Evolutionary conservation across 768 basidiomycete genomes (phyloP).

Genomic region (Tricholoma saponaceum): DNA sequence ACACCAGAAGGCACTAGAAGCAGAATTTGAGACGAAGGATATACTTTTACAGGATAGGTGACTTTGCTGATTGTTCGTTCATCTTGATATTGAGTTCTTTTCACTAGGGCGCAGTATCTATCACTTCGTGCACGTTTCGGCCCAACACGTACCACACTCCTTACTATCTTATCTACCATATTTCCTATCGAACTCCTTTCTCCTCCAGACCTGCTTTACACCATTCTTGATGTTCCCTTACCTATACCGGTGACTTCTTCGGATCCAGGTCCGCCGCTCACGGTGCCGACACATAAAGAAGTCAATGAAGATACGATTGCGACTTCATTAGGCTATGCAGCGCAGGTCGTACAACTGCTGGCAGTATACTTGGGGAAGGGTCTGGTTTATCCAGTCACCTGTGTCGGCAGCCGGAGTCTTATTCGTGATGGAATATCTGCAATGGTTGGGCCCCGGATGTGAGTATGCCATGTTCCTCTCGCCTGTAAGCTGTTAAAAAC

Average conservation of each 20-base stretch:
- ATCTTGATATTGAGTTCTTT: conserved; percentile 10
- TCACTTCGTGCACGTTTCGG: conserved; percentile 46
- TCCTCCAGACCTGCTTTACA: conserved; percentile 82
- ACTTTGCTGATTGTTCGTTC: neutral
- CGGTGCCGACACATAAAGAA: conserved; percentile 57
- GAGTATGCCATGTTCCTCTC: conserved; percentile 25
- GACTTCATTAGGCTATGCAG: conserved; percentile 87
- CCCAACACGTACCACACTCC: conserved; percentile 55
- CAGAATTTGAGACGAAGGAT: conserved; percentile 23
- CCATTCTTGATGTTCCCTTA: conserved; percentile 83
- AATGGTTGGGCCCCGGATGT: conserved; percentile 96
- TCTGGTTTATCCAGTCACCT: conserved; percentile 87
- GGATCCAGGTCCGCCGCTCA: conserved; percentile 82
- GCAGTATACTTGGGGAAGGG: conserved; percentile 73
- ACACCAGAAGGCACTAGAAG: conserved; percentile 26
- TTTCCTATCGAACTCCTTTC: conserved; percentile 89
- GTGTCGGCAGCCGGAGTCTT: conserved; percentile 84
- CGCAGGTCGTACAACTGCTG: conserved; percentile 80
- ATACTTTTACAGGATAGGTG: conserved; percentile 38
- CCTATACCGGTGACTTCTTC: conserved; percentile 75
- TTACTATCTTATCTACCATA: conserved; percentile 69
- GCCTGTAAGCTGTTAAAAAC: conserved; percentile 1
- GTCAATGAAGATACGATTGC: conserved; percentile 86
- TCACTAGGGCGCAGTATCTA: conserved; percentile 41
- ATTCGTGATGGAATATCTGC: conserved; percentile 91